phyloP scores from a whole-genome alignment of 192 early-diverging fungal genomes.

The Endogone sp. region DNA sequence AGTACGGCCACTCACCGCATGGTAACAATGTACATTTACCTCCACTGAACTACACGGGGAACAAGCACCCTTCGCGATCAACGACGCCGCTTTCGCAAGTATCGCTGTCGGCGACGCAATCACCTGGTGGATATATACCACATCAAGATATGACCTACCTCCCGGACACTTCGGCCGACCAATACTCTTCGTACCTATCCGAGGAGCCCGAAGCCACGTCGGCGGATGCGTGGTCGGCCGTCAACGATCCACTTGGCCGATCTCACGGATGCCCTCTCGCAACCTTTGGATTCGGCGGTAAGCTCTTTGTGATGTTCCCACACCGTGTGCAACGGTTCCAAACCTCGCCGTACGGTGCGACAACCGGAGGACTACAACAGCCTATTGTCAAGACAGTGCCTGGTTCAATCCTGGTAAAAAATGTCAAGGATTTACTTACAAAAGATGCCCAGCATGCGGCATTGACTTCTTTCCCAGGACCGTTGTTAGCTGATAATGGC shows the following conservation, averaged over 20 bases:
- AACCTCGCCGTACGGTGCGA: slow-evolving; percentile 8
- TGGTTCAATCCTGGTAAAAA: slow-evolving; percentile 46
- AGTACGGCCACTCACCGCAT: neutral
- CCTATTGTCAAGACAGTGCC: slow-evolving; percentile 40
- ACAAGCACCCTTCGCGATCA: too few relatives aligned
- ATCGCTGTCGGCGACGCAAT: neutral
- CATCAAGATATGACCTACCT: neutral
- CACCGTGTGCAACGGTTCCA: slow-evolving; percentile 49
- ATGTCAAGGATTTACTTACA: slow-evolving; percentile 40
- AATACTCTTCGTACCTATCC: neutral
- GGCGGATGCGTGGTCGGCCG: neutral
- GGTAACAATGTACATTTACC: too few relatives aligned
- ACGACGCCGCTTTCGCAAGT: neutral
- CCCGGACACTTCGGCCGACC: neutral
- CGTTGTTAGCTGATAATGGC: slow-evolving; percentile 52
- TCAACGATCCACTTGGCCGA: slow-evolving; percentile 36
- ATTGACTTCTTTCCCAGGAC: slow-evolving; percentile 36
- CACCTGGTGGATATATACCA: neutral
- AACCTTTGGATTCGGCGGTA: slow-evolving; percentile 75
- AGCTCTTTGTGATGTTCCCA: slow-evolving; percentile 65
- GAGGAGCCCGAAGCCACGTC: neutral
- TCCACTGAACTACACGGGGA: too few relatives aligned
- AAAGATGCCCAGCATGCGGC: neutral
- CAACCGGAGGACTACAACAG: too few relatives aligned
- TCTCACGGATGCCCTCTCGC: slow-evolving; percentile 52